Base-by-base conservation (phyloP, 2,329 filamentous ascomycete genomes). In the Ophiocordyceps polyrhachis-furcata region DNA sequence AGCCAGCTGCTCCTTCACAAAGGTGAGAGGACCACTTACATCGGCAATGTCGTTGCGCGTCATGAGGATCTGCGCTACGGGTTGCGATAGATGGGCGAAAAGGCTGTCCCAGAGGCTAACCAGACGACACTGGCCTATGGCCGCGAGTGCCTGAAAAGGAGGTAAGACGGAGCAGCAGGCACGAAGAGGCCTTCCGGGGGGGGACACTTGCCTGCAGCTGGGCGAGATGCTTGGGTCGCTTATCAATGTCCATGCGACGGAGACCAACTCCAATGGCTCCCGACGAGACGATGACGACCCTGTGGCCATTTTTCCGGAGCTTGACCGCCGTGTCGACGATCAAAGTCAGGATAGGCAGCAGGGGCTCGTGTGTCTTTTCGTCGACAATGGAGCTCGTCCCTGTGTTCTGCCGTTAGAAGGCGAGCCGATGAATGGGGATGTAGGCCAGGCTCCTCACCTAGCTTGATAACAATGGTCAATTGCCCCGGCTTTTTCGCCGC, bases 371-470 rank as follows among this genome's bases (percentile, higher is more conserved):
- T 20, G 85, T 93, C 58, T 80, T 83, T 61, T 98, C 91, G 64
- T 96, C 86, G 51, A 98, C 88, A 53, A 98, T 96, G n/a, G 91
- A 96, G 62, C 87, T 95, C 42, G 91, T 96, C 55, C 91, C 91
- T 98, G 53, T 48, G 6, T 5, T 8, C 4, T 11, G 13, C 12
- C 13, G 43, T 44, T 28, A 44, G 43, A 32, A 12, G 14, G 35
- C 5, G n/a, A 38, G 31, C 12, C 31, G 15, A 32, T 13, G 4
- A n/a, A 17, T 9, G 35, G n/a, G 17, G n/a, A 19, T 38, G n/a
- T 12, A 15, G 5, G 20, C 15, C 9, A 13, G 19, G n/a, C 9
- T 1, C n/a, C 72, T 60, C 72, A 91, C 85, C 85, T 51, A 93
- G 74, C 68, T 93, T 93, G 56, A 93, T 89, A 54, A 93, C 84